These are phyloP conservation scores for Alternaria brassicae DNA, from an alignment of 2,329 filamentous ascomycete genomes.

Conservation along the genomic window DNA sequence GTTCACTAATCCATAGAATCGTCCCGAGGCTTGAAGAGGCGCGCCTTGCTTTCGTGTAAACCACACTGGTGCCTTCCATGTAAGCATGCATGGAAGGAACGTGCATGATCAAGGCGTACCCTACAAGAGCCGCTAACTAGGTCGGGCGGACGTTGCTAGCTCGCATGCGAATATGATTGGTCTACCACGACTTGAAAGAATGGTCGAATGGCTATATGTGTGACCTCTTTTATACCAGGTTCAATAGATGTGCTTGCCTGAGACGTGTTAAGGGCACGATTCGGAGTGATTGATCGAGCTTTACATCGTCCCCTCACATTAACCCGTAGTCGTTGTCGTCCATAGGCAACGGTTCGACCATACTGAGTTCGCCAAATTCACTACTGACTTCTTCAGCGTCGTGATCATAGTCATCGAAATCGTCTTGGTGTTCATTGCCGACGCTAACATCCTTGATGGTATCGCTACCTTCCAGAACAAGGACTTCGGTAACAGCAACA, in stretches of 20 bases:
- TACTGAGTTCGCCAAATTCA: conserved; percentile 37
- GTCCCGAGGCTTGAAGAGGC: not conserved
- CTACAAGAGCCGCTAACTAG: not conserved
- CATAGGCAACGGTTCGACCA: conserved; percentile 38
- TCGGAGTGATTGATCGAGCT: not conserved
- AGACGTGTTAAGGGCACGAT: not conserved
- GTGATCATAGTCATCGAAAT: conserved; percentile 10
- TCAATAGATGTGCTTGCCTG: not conserved
- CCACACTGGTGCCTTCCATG: not conserved
- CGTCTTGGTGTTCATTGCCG: not conserved
- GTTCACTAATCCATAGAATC: not conserved
- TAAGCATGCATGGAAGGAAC: not conserved
- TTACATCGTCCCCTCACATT: conserved; percentile 18
- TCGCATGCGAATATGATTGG: not conserved
- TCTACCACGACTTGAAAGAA: not conserved
- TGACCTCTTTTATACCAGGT: not conserved
- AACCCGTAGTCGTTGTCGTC: conserved; percentile 35
- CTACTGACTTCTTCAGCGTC: conserved; percentile 30
- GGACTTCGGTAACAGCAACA: conserved; percentile 21
- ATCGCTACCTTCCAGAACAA: not conserved
- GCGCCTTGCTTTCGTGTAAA: not conserved
- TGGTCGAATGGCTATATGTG: not conserved
- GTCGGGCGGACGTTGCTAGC: not conserved
- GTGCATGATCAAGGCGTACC: not conserved
- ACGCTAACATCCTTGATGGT: not conserved